Percentiles rank a stretch among this genome's conserved stretches.
Evolutionary conservation across 2,329 filamentous ascomycete genomes (phyloP).

Genomic region (Polytolypa hystricis): DNA sequence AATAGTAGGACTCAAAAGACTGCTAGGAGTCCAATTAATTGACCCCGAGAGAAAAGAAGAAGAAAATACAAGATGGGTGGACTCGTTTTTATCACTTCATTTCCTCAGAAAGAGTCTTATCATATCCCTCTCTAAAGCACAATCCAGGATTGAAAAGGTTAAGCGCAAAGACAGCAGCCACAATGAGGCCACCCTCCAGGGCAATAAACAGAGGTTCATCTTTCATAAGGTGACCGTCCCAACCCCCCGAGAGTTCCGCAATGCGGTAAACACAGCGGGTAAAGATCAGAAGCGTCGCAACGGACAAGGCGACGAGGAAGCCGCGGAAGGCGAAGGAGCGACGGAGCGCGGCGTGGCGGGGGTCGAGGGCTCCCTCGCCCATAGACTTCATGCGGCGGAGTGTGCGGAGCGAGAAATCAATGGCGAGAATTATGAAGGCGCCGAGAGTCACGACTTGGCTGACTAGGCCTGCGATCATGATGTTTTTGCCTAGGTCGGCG

Average conservation of each 20-base stretch:
- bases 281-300: slow-evolving; percentile 37
- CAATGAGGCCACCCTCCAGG: slow-evolving; percentile 45
- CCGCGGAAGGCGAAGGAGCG: slow-evolving; percentile 29
- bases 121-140: slow-evolving; percentile 8
- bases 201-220: slow-evolving; percentile 41
- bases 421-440: slow-evolving; percentile 41
- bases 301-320: slow-evolving; percentile 26
- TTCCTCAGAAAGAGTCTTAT: slow-evolving; percentile 1
- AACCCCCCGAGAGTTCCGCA: slow-evolving; percentile 39
- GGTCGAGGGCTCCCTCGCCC: slow-evolving; percentile 6
- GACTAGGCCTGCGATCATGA: slow-evolving; percentile 54
- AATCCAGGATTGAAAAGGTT: slow-evolving; percentile 39
- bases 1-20: too few relatives aligned
- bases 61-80: too few relatives aligned
- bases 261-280: slow-evolving; percentile 40
- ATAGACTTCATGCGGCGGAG: slow-evolving; percentile 8
- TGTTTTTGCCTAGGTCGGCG: slow-evolving; percentile 41
- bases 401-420: slow-evolving; percentile 36
- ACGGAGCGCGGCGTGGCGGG: slow-evolving; percentile 14
- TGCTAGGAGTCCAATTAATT: too few relatives aligned
- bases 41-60: too few relatives aligned
- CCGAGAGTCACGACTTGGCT: slow-evolving; percentile 50
- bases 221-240: slow-evolving; percentile 37
- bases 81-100: slow-evolving; percentile 1
- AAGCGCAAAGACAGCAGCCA: slow-evolving; percentile 33